phyloP scores from a whole-genome alignment of 1,139 yeast species.

The Diutina siamensis region DNA sequence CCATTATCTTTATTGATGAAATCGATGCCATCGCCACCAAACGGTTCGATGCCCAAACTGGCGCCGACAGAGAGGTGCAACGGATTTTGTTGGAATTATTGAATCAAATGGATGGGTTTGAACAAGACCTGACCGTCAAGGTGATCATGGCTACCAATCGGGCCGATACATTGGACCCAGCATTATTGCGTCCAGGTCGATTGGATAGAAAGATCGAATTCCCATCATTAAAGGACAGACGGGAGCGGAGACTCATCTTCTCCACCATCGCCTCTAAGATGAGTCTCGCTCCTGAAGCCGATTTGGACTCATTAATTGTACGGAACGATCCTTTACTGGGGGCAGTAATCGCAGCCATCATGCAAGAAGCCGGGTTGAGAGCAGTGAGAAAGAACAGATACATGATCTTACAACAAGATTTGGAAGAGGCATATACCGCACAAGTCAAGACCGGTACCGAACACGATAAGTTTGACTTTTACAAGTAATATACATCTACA shows the following conservation, averaged over 20 bases:
- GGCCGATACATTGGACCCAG: constrained; percentile 96
- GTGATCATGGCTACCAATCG: constrained; percentile 99
- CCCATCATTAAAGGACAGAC: constrained; percentile 88
- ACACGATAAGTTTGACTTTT: constrained; percentile 95
- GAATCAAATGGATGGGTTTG: constrained; percentile 99
- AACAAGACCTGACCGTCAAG: constrained; percentile 88
- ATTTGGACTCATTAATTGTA: constrained; percentile 84
- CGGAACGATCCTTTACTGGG: constrained; percentile 97
- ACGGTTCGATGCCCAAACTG: constrained; percentile 98
- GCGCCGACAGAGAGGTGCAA: constrained; percentile 99
- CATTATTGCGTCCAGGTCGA: constrained; percentile 94
- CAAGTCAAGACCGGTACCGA: constrained; percentile 95
- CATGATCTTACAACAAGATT: constrained; percentile 87
- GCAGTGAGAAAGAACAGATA: constrained; percentile 98
- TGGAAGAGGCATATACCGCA: constrained; percentile 94
- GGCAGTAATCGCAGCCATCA: constrained; percentile 95
- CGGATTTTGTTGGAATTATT: constrained; percentile 90
- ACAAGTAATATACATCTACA: constrained; percentile 54
- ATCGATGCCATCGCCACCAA: constrained; percentile 97
- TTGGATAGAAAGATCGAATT: constrained; percentile 97
- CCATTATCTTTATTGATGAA: constrained; percentile 96
- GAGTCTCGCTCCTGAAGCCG: constrained; percentile 97
- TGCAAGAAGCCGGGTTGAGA: constrained; percentile 99
- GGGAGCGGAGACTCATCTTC: constrained; percentile 94
- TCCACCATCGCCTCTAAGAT: constrained; percentile 93